A percentile compares a stretch with the other conserved stretches of the same genome.
phyloP scores from a whole-genome alignment of 495 filamentous ascomycete species.

The Penicillium canariense region DNA sequence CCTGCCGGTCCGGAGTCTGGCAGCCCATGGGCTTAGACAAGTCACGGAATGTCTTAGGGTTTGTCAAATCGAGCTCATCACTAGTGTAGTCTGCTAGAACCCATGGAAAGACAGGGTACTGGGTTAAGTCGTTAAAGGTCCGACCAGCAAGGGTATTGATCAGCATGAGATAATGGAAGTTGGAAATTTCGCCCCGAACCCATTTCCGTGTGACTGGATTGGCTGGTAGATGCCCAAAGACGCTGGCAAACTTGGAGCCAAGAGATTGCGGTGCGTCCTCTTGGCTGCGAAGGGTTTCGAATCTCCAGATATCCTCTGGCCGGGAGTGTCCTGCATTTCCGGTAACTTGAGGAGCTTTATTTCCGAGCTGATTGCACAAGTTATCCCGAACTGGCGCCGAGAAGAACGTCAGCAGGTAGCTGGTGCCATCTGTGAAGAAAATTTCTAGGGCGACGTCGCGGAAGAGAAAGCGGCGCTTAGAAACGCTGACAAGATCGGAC shows the following conservation, averaged over 20 bases:
- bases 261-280: slow-evolving; percentile 81
- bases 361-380: slow-evolving; percentile 67
- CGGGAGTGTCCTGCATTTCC: slow-evolving; percentile 50
- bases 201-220: slow-evolving; percentile 88
- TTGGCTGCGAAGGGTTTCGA: slow-evolving; percentile 77
- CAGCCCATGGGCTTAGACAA: slow-evolving; percentile 95
- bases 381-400: slow-evolving; percentile 71
- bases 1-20: slow-evolving; percentile 71
- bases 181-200: slow-evolving; percentile 92
- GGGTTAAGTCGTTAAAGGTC: slow-evolving; percentile 97
- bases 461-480: slow-evolving; percentile 91
- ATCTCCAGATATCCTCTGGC: slow-evolving; percentile 76
- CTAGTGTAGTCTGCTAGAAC: slow-evolving; percentile 94
- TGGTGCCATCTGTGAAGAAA: slow-evolving; percentile 94
- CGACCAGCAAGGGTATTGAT: slow-evolving; percentile 96
- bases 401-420: slow-evolving; percentile 85
- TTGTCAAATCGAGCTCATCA: slow-evolving; percentile 83
- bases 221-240: slow-evolving; percentile 71
- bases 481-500: slow-evolving; percentile 93
- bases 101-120: slow-evolving; percentile 98
- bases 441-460: slow-evolving; percentile 93
- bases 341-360: slow-evolving; percentile 74
- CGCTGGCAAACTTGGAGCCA: slow-evolving; percentile 89
- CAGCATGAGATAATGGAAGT: slow-evolving; percentile 98
- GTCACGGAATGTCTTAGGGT: slow-evolving; percentile 84